Evolutionary conservation across 345 rosid species (phyloP).

Genomic region (Gossypium herbaceum): DNA sequence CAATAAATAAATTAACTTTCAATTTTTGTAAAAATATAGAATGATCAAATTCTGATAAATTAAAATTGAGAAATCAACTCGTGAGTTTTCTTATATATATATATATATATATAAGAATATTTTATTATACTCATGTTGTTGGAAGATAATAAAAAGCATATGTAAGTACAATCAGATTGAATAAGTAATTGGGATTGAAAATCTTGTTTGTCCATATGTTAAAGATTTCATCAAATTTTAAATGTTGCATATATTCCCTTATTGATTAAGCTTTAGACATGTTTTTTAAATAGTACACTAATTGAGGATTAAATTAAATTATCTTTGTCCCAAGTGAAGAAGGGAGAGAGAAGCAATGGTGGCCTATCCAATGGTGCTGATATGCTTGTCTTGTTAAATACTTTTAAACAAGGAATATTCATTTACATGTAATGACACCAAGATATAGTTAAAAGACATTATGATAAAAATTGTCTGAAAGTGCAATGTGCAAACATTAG

Average conservation of each 20-base stretch:
- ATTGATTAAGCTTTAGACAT: not conserved
- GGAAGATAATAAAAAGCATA: not conserved
- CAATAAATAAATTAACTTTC: no score
- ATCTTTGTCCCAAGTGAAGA: not conserved
- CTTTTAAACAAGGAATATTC: slow-evolving; percentile 21
- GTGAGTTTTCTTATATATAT: no score
- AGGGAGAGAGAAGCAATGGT: not conserved
- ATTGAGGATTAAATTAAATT: not conserved
- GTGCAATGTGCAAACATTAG: slow-evolving; percentile 19
- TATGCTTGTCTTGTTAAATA: slow-evolving; percentile 13
- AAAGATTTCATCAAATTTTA: not conserved
- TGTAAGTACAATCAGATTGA: not conserved
- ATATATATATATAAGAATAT: no score
- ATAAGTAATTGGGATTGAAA: not conserved
- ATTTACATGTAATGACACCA: slow-evolving; percentile 14
- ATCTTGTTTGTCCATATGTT: not conserved
- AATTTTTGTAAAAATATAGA: no score
- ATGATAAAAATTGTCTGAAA: slow-evolving; percentile 16
- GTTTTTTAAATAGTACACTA: not conserved
- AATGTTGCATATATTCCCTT: not conserved
- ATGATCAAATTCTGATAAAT: no score
- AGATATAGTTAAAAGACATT: slow-evolving; percentile 12
- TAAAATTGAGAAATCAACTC: no score
- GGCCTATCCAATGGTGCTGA: slow-evolving; percentile 1
- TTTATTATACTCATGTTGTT: not conserved